Evolutionary conservation across 768 basidiomycete genomes (phyloP), one percentile per base, ranked within the genome.

Genomic region (Paxillus involutus): DNA sequence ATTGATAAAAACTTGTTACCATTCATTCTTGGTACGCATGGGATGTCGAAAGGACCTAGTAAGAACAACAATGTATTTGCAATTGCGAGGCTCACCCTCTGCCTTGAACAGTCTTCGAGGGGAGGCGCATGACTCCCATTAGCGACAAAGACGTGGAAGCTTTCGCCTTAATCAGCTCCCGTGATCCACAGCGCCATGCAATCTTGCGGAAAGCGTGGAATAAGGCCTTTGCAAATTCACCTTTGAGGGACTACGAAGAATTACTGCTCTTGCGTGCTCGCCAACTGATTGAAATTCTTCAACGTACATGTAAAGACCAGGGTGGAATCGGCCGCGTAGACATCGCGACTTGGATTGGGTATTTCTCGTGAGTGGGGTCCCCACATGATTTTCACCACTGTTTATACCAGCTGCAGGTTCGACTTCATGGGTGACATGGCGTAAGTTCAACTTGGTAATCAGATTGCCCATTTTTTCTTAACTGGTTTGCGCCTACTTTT

Each of bases 351-450:
- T 60, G 64, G 63, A 66, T 65, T 17, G 53, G 54, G 11, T 49
- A 61, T 53, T 64, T 66, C 42, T 56, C 56, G 64, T 66, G n/a
- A 39, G 64, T 42, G 4, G 43, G 41, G n/a, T 33, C 40, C 29
- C 14, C 19, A 14, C 16, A 21, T 29, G n/a, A 16, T 21, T 41
- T 29, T 11, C 17, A 4, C 30, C 4, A n/a, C 10, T 42, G 19
- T 46, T 60, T 16, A 63, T 29, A 21, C 11, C 39, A 11, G 33
- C 32, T 0, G 8, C 29, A 64, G 63, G 40, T 60, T 66, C 24
- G 63, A 64, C 58, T 66, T 66, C 47, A 64, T 66, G 63, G 64
- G 63, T 36, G 63, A 64, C 29, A 66, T 66, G 64, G 63, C 61
- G 63, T 64, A 13, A 66, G 64, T 66, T 32, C 16, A 32, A 42